Conservation (phyloP, 176 grass and related monocot genomes). For the Pontederia paniculata region DNA sequence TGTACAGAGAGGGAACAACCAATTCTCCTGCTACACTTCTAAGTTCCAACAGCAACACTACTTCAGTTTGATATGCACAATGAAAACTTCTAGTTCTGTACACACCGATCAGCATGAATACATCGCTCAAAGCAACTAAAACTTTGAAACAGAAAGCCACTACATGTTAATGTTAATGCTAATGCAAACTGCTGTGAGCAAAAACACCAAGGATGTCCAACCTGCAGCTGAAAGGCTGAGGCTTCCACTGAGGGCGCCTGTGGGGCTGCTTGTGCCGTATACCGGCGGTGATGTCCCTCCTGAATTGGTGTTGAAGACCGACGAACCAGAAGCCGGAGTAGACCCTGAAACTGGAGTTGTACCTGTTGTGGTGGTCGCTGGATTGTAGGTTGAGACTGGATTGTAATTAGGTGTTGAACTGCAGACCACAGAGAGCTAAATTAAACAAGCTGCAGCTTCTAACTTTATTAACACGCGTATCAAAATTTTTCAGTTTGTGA, state of each 20-base stretch:
- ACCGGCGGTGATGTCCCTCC: slow-evolving; percentile 30
- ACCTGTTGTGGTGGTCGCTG: too few species aligned
- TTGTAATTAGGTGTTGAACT: slow-evolving; percentile 36
- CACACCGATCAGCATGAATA: not conserved
- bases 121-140: not conserved
- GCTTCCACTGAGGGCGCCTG: slow-evolving; percentile 25
- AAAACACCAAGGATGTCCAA: slow-evolving; percentile 38
- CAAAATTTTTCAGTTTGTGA: not conserved
- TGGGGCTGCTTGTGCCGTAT: slow-evolving; percentile 40
- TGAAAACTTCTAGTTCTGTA: slow-evolving; percentile 1
- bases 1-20: too few species aligned
- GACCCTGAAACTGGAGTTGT: slow-evolving; percentile 9
- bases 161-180: slow-evolving; percentile 46
- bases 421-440: slow-evolving; percentile 9
- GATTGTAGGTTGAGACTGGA: slow-evolving; percentile 20
- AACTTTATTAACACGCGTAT: not conserved
- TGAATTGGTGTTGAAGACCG: slow-evolving; percentile 58
- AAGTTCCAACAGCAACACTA: not conserved
- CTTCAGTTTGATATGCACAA: slow-evolving; percentile 5
- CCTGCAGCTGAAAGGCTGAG: slow-evolving; percentile 18
- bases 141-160: not conserved
- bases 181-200: slow-evolving; percentile 34
- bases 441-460: not conserved
- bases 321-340: slow-evolving; percentile 33
- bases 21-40: not conserved